A percentile compares a stretch with the other conserved stretches of the same genome.
Evolutionary conservation across 2,329 filamentous ascomycete species (phyloP).

Genomic region (Trichoderma endophyticum): DNA sequence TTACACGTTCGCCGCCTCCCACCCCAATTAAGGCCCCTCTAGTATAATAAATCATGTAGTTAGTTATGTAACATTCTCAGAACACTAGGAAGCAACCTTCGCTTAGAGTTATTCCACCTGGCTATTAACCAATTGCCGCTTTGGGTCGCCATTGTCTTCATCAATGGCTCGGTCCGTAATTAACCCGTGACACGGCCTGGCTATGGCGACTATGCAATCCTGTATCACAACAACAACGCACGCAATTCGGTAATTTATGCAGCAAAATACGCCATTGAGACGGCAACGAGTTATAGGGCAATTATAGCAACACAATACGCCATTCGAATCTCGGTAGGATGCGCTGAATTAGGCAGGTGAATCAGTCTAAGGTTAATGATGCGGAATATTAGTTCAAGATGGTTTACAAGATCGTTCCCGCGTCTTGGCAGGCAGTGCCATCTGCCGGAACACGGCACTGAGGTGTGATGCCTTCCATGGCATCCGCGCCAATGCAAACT

Average conservation of each 20-base stretch:
- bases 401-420: neutral
- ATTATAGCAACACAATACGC: neutral
- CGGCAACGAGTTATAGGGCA: neutral
- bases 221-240: neutral
- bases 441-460: neutral
- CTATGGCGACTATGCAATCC: neutral
- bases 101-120: neutral
- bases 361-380: neutral
- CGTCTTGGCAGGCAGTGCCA: neutral
- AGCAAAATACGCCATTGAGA: neutral
- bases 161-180: neutral
- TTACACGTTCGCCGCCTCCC: neutral
- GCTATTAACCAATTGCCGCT: neutral
- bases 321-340: neutral
- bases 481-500: neutral
- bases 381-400: neutral
- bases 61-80: neutral
- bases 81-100: neutral
- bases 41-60: neutral
- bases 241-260: neutral
- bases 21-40: fast-evolving
- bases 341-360: neutral
- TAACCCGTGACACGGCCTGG: neutral
- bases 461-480: neutral
- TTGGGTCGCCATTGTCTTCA: neutral